Base-by-base conservation (phyloP, 305 asterid genomes). In the Rubia peregrina region DNA sequence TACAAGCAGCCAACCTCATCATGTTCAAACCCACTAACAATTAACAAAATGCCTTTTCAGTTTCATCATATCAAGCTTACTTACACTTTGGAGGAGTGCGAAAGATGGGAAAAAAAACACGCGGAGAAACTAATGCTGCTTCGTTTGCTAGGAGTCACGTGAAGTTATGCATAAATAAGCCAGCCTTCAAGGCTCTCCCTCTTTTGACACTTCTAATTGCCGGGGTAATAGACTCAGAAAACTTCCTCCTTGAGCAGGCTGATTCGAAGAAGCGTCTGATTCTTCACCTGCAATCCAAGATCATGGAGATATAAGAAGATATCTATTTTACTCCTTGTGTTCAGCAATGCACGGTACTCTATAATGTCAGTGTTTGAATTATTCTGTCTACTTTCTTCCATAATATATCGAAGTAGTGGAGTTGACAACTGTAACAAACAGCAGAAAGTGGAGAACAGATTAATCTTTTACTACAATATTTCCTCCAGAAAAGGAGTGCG, bases 211-310 rank as follows among this genome's bases (percentile, higher is more conserved):
- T 67, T 88, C 96, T 59, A 80, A 67, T 56, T 79, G 87, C 0
- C 89, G 86, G 76, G 96, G 96, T 51, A 92, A 77, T 44, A 88
- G 77, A 71, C 86, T 88, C 67, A 87, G 83, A 79, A 90, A 90
- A 76, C 96, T 90, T 66, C 98, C 98, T 55, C 98, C 98, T 48
- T 85, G 92, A 68, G 82, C 83, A 14, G 83, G 85, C 79, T 87
- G 92, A 71, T 80, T 74, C 26, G 87, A 80, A 55, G 85, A 78
- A 30, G 90, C 82, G 44, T 90, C 87, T 26, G 92, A 81, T 62
- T 92, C 97, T 74, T 92, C 97, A 42, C 69, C 98, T 89, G 84
- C 65, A 74, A 55, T 72, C 40, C 51, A 43, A 63, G 79, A 74
- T 21, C 41, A 70, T 74, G 61, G 46, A 56, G 68, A 16, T 78